Conservation (phyloP, 2,329 filamentous ascomycete species). For the Colletotrichum sp. region DNA sequence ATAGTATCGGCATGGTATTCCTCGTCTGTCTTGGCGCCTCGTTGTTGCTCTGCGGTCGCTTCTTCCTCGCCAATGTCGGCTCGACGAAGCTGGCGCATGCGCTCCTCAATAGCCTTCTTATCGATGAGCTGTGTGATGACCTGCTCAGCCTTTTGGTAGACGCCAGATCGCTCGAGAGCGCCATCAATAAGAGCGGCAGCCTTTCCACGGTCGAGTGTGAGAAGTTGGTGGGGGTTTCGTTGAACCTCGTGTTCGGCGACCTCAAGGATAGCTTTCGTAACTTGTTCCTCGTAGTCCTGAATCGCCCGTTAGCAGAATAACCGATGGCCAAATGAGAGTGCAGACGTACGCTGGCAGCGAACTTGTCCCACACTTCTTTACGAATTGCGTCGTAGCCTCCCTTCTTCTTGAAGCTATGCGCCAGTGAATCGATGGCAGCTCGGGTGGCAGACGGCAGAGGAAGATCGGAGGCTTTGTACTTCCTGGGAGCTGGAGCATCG, state of each 20-base stretch:
- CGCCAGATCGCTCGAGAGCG: constrained; percentile 75
- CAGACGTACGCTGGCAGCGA: constrained; percentile 67
- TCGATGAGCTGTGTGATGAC: constrained; percentile 71
- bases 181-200: constrained; percentile 79
- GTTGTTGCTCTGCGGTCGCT: constrained; percentile 67
- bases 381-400: constrained; percentile 81
- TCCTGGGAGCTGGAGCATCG: constrained; percentile 33
- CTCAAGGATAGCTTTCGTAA: constrained; percentile 70
- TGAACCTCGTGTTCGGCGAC: constrained; percentile 78
- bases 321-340: background rate
- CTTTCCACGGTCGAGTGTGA: constrained; percentile 76
- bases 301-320: background rate
- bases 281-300: constrained; percentile 72
- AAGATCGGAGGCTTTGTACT: constrained; percentile 76
- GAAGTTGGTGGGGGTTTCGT: constrained; percentile 71
- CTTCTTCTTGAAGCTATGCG: constrained; percentile 87
- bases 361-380: constrained; percentile 78
- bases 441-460: constrained; percentile 76
- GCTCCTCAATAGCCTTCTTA: constrained; percentile 68
- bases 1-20: constrained; percentile 74
- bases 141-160: constrained; percentile 74
- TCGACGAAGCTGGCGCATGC: constrained; percentile 71
- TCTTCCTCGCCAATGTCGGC: constrained; percentile 73
- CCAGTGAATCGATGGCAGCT: constrained; percentile 74
- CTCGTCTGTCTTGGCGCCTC: constrained; percentile 75